Conservation (phyloP, 2,329 filamentous ascomycete species). For the Aspergillus ochraceoroseus region DNA sequence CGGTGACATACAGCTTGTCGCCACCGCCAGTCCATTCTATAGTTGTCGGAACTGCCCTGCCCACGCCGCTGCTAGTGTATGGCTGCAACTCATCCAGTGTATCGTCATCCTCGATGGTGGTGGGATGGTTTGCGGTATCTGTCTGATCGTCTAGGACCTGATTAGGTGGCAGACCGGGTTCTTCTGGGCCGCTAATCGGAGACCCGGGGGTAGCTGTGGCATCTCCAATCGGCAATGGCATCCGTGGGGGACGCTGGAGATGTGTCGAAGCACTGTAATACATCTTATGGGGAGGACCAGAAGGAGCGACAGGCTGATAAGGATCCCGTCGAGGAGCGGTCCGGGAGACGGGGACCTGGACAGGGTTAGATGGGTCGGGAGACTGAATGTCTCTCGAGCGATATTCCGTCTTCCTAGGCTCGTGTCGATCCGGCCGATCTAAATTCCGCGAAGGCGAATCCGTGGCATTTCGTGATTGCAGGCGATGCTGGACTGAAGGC, state of each 20-base stretch:
- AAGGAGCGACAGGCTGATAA: conserved; percentile 34
- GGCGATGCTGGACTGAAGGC: conserved; percentile 39
- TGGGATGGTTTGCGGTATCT: conserved; percentile 54
- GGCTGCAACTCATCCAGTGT: conserved; percentile 67
- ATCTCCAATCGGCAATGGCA: conserved; percentile 90
- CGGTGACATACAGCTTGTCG: conserved; percentile 92
- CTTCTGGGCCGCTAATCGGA: conserved; percentile 72
- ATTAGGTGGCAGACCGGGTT: conserved; percentile 47
- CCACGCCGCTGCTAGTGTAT: conserved; percentile 62
- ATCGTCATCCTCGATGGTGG: conserved; percentile 64
- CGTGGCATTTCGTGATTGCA: conserved; percentile 38
- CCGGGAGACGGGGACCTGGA: conserved; percentile 38
- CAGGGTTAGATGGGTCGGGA: conserved; percentile 36
- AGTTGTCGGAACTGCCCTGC: conserved; percentile 73
- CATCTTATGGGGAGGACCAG: conserved; percentile 48
- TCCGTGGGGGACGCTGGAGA: conserved; percentile 64
- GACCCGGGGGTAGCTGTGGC: conserved; percentile 85
- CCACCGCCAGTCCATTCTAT: conserved; percentile 81
- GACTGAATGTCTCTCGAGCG: conserved; percentile 27
- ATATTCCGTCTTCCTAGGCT: conserved; percentile 23
- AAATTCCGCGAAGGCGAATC: conserved; percentile 28
- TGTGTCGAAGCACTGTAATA: conserved; percentile 42
- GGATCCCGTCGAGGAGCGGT: conserved; percentile 29
- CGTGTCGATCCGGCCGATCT: conserved; percentile 24
- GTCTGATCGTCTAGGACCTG: conserved; percentile 47